phyloP scores from a whole-genome alignment of 768 basidiomycete genomes.

The Pulveroboletus sp. region DNA sequence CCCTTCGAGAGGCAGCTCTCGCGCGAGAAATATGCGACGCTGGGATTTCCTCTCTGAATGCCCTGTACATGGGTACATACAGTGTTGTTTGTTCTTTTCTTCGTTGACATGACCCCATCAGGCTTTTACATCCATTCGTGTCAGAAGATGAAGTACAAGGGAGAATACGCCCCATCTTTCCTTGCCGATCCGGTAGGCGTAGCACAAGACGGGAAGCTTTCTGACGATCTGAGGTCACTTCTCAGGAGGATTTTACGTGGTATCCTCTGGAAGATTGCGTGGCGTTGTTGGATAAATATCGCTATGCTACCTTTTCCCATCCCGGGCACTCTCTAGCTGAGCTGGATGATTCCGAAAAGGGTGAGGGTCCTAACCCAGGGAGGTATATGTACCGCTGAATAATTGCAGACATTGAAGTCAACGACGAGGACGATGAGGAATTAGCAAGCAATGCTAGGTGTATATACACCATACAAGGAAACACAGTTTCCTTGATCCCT shows the following conservation, averaged over 20 bases:
- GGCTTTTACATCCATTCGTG: constrained; percentile 94
- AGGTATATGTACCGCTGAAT: constrained; percentile 3
- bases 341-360: constrained; percentile 25
- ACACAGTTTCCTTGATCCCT: constrained; percentile 23
- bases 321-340: constrained; percentile 52
- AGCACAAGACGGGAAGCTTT: not conserved
- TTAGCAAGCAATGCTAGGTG: constrained; percentile 20
- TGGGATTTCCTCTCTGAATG: constrained; percentile 60
- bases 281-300: constrained; percentile 59
- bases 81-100: not conserved
- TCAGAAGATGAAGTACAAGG: constrained; percentile 95
- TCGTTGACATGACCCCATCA: constrained; percentile 27
- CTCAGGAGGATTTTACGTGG: constrained; percentile 78
- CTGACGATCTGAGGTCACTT: constrained; percentile 5
- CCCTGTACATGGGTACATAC: constrained; percentile 81
- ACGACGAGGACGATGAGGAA: constrained; percentile 15
- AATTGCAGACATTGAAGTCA: constrained; percentile 13
- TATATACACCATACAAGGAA: constrained; percentile 23
- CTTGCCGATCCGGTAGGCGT: constrained; percentile 76
- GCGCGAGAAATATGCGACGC: constrained; percentile 71
- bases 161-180: constrained; percentile 86
- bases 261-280: constrained; percentile 60
- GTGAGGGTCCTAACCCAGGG: constrained; percentile 14
- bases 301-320: constrained; percentile 68
- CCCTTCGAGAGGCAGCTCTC: constrained; percentile 75